Base-by-base conservation (phyloP, 768 basidiomycete genomes). In the Tricholoma flavovirens region DNA sequence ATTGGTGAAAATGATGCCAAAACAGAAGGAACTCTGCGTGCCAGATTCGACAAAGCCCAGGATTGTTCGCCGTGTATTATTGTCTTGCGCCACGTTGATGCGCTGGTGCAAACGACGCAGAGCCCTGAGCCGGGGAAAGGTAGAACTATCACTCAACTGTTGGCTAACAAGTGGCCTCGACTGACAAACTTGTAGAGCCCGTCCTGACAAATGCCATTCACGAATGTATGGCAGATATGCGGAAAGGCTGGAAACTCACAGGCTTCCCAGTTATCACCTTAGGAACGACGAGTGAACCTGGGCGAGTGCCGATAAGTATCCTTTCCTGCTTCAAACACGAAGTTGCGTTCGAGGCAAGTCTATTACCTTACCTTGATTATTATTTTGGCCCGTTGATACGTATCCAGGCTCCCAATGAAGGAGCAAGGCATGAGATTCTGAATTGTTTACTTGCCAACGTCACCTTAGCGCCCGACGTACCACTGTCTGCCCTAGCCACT, bases 321-420 rank as follows among this genome's bases (percentile, higher is more conserved):
- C 66, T 88, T 21, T 77, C 81, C 7, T 82, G 78, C 56, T 96
- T 98, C 74, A 98, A 97, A 66, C 90, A 95, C 64, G 88, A 93
- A 60, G 74, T 97, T 19, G 66, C 69, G 1, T 81, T 95, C 43
- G 82, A 90, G 74, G 93, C 92, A 59, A 32, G 46, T 49, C 5
- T n/a, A 69, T 62, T 15, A 30, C 15, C 26, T 48, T 24, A 36
- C 12, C 30, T 46, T 19, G n/a, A 8, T 53, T 36, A 32, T 10
- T 38, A 5, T 5, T 56, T 8, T 15, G 38, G 12, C 21, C 29
- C 48, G 26, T 46, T 12, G 12, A 58, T 2, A 24, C 29, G 17
- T 19, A 24, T 50, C 2, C 59, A 97, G 93, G 90, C 88, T 15
- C 92, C 93, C 0, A 83, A 77, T 58, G 96, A 98, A 71, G 64